These are phyloP conservation scores for Datisca glomerata DNA, from an alignment of 306 rosid species.

Conservation along the genomic window DNA sequence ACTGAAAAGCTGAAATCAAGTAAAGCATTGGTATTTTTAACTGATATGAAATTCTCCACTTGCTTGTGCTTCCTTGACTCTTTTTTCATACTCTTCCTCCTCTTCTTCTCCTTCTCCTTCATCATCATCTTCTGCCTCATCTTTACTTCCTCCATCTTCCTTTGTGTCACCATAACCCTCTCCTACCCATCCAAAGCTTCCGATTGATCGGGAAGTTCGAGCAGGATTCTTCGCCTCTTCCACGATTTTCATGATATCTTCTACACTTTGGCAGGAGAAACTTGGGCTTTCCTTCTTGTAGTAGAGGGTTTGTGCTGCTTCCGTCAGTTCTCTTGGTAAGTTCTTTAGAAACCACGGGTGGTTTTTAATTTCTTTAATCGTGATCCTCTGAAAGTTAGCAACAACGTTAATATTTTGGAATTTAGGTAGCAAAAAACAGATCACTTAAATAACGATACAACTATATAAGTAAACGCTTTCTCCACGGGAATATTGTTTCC, in stretches of 20 bases:
- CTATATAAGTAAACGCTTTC: no score
- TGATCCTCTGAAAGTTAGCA: slow-evolving; percentile 50
- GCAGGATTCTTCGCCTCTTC: slow-evolving; percentile 61
- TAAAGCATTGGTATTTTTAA: no score
- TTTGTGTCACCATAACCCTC: slow-evolving; percentile 16
- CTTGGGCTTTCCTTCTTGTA: slow-evolving; percentile 54
- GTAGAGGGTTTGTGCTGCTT: slow-evolving; percentile 47
- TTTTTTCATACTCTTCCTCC: slow-evolving; percentile 18
- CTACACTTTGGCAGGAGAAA: slow-evolving; percentile 45
- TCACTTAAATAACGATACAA: no score
- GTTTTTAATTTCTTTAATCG: slow-evolving; percentile 50
- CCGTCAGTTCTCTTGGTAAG: slow-evolving; percentile 65
- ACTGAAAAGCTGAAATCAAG: no score
- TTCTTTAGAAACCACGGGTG: slow-evolving; percentile 78
- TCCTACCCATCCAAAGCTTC: slow-evolving; percentile 50
- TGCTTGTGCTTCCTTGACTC: not conserved
- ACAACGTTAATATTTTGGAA: no score
- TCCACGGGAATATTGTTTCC: no score
- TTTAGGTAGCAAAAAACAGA: no score
- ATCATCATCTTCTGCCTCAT: slow-evolving; percentile 19
- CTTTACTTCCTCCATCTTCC: slow-evolving; percentile 22
- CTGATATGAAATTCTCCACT: not conserved
- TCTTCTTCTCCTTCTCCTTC: slow-evolving; percentile 20
- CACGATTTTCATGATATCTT: slow-evolving; percentile 56
- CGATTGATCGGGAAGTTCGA: slow-evolving; percentile 34